phyloP scores from a whole-genome alignment of 2,329 filamentous ascomycete genomes.

The Triangularia setosa region DNA sequence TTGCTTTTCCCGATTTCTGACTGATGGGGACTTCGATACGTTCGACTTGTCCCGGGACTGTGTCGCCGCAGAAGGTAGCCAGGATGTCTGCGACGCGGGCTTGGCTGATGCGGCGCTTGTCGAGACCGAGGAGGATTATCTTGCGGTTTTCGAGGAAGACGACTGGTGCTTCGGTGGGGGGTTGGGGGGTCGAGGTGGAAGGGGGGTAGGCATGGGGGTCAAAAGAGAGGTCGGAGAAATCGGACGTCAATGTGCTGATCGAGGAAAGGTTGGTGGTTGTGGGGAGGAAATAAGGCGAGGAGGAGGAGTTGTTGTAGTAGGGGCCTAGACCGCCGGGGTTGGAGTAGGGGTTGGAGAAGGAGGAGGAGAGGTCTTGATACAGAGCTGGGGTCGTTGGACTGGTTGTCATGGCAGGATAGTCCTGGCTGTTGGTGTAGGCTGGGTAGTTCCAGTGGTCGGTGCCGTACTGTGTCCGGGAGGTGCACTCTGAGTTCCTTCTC shows the following conservation, averaged over 20 bases:
- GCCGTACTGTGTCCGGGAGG: not conserved
- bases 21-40: slow-evolving; percentile 9
- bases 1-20: slow-evolving; percentile 1
- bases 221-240: not conserved
- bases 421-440: not conserved
- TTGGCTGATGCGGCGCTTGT: not conserved
- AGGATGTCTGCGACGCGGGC: slow-evolving; percentile 3
- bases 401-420: not conserved
- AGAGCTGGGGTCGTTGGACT: not conserved
- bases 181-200: too few relatives aligned
- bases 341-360: not conserved
- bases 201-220: not conserved
- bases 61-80: slow-evolving; percentile 1
- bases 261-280: not conserved
- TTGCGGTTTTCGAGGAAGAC: slow-evolving; percentile 12
- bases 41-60: slow-evolving; percentile 10
- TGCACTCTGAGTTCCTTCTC: not conserved
- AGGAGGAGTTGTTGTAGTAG: not conserved
- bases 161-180: too few relatives aligned
- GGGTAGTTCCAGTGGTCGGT: not conserved
- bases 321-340: not conserved
- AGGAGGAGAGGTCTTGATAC: slow-evolving; percentile 1
- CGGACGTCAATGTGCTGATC: not conserved
- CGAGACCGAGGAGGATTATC: slow-evolving; percentile 16
- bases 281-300: not conserved